These are phyloP conservation scores for Suhomyces taliae DNA, from an alignment of 1,139 yeast genomes.

Conservation along the genomic window DNA sequence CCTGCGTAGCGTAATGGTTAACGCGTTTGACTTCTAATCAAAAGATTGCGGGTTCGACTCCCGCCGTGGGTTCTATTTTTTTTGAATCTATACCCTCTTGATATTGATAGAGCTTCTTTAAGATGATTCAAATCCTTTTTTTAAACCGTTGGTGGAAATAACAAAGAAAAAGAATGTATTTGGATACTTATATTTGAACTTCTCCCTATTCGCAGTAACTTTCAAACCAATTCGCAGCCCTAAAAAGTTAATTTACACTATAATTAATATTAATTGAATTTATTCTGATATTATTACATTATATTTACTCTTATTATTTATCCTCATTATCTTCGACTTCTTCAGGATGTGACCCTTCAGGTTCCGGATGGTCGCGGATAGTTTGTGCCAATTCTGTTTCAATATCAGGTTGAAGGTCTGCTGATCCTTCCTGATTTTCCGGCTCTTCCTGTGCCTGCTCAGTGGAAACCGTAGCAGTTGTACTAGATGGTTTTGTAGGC, in stretches of 20 bases:
- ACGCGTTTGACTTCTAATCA: conserved; percentile 50
- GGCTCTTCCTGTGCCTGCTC: neutral
- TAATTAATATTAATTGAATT: no score
- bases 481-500: neutral
- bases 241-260: no score
- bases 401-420: neutral
- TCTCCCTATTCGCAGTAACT: no score
- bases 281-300: neutral
- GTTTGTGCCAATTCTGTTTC: neutral
- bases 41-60: conserved; percentile 50
- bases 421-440: neutral
- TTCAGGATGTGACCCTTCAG: neutral
- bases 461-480: neutral
- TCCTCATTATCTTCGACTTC: neutral
- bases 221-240: no score
- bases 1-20: conserved; percentile 43
- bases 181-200: no score
- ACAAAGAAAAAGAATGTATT: no score
- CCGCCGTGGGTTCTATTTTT: conserved; percentile 39
- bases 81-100: no score
- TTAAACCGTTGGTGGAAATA: no score
- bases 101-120: no score
- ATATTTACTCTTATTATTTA: neutral
- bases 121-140: no score
- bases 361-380: neutral